These are phyloP conservation scores for Dryas octopetala DNA, from an alignment of 306 rosid species.

Conservation along the genomic window DNA sequence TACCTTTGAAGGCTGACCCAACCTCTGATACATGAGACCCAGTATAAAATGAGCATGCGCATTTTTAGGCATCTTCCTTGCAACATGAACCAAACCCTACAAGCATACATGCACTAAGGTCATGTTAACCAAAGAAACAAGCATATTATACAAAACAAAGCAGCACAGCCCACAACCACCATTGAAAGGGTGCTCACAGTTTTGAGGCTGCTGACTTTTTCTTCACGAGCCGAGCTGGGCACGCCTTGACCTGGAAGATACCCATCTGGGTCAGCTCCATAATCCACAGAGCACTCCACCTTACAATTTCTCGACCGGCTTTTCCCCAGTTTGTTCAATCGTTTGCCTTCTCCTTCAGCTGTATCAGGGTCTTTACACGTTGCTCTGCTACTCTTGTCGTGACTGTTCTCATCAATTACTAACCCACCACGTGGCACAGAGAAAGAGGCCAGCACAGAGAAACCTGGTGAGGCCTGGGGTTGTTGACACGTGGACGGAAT, in stretches of 20 bases:
- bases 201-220: conserved; percentile 95
- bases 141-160: neutral
- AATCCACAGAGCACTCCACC: conserved; percentile 67
- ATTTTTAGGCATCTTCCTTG: conserved; percentile 94
- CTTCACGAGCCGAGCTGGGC: conserved; percentile 81
- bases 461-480: conserved; percentile 44
- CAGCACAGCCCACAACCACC: neutral
- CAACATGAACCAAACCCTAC: conserved; percentile 95
- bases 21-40: conserved; percentile 93
- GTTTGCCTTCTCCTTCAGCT: conserved; percentile 63
- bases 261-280: conserved; percentile 75
- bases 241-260: conserved; percentile 78
- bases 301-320: conserved; percentile 71
- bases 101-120: conserved; percentile 29
- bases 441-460: neutral
- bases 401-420: too few species aligned
- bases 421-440: too few species aligned
- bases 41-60: conserved; percentile 98
- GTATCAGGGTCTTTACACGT: too few species aligned
- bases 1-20: conserved; percentile 91
- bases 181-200: conserved; percentile 59
- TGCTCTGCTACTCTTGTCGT: too few species aligned
- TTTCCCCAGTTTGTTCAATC: conserved; percentile 58
- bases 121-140: neutral
- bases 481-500: conserved; percentile 43